Evolutionary conservation across 805 yeast species (phyloP), one percentile per base, ranked within the genome.

Genomic region (Wickerhamiella sergipiensis): DNA sequence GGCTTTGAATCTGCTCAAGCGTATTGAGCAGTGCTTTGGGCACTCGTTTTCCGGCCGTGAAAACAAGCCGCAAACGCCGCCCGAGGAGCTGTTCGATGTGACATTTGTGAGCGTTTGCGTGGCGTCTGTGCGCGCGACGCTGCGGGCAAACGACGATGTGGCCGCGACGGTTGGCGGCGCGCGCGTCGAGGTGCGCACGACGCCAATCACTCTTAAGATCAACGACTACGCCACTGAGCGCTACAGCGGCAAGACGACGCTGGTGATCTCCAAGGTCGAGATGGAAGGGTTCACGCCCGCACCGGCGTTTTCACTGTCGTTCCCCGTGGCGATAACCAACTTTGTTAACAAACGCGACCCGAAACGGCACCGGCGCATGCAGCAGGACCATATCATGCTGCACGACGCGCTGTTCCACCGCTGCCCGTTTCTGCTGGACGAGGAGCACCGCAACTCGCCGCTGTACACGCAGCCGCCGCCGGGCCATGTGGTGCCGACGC

Each of bases 371-470:
- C 65, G 78, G 48, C 59, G 61, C 9, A 59, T 67, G 18, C 96
- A 89, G 62, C 80, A 80, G 49, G 69, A 71, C 2, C 95, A 85
- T 63, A 66, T 89, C 1, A 67, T 76, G 18, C 56, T 69, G 6
- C 84, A 86, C 58, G 98, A 92, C 70, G 83, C 85, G 0, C 87
- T 95, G 0, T 87, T 79, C 55, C 92, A 86, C 57, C 67, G 98
- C 50, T 70, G 80, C 19, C 81, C 92, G 0, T 89, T 87, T 62
- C 64, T 90, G 26, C 63, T 90, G 8, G 74, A 76, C 2, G 73
- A 71, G 6, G 71, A 72, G 13, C 66, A 68, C 13, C 74, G 81
- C 50, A 75, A 73, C 47, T 49, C 53, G 12, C 49, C 48, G 64
- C 49, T 50, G 1, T 53, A 47, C 33, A 18, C 22, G 9, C 17